A percentile compares a stretch with the other conserved stretches of the same genome.
phyloP scores from a whole-genome alignment of 768 basidiomycete genomes.

The Tephrocybe sp. region DNA sequence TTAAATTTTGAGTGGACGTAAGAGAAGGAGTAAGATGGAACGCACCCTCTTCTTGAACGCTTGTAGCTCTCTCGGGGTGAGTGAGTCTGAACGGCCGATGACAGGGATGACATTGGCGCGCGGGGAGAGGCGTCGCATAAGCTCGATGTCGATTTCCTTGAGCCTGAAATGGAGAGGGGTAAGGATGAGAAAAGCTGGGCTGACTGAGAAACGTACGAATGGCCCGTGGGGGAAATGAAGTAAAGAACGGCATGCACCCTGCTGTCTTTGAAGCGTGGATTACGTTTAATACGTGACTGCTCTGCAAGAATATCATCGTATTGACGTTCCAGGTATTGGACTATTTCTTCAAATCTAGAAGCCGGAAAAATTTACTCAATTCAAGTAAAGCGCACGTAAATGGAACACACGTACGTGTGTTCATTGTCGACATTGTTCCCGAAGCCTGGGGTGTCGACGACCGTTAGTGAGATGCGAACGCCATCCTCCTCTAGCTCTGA shows the following conservation, averaged over 20 bases:
- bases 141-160: constrained; percentile 90
- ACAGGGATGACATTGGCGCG: constrained; percentile 95
- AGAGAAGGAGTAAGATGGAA: constrained; percentile 13
- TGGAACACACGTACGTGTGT: constrained; percentile 57
- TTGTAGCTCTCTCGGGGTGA: constrained; percentile 77
- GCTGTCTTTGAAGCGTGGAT: constrained; percentile 89
- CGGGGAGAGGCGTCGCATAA: constrained; percentile 87
- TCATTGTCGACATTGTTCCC: constrained; percentile 92
- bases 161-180: constrained; percentile 48
- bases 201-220: constrained; percentile 55
- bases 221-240: constrained; percentile 89
- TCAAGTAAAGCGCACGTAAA: constrained; percentile 5
- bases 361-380: constrained; percentile 1
- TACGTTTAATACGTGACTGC: constrained; percentile 91
- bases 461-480: constrained; percentile 83
- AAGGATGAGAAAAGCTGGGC: neutral
- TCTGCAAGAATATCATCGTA: constrained; percentile 89
- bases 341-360: constrained; percentile 82
- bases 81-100: constrained; percentile 84
- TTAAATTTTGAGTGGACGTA: constrained; percentile 4
- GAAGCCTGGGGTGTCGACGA: constrained; percentile 93
- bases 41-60: constrained; percentile 81
- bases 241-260: constrained; percentile 86
- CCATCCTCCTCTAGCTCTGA: constrained; percentile 91
- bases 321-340: constrained; percentile 85